Evolutionary conservation across 331 rosid species (phyloP).

Genomic region (Rosa hybrid): DNA sequence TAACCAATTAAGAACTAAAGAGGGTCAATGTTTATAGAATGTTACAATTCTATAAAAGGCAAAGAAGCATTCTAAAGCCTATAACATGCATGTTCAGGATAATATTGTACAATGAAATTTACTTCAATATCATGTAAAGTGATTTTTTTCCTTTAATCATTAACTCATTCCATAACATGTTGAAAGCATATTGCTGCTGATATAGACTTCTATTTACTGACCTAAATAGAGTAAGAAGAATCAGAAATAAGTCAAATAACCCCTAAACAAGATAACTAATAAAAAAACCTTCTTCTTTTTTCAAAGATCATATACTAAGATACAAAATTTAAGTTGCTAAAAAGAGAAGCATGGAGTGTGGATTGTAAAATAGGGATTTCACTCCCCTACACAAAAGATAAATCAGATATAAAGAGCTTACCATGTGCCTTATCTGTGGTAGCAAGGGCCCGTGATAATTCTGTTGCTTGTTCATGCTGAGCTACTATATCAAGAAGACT

Average conservation of each 20-base stretch:
- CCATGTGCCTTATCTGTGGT: slow-evolving; percentile 13
- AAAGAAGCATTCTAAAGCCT: not conserved
- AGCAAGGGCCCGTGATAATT: slow-evolving; percentile 34
- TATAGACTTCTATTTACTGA: not conserved
- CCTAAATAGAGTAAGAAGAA: no score
- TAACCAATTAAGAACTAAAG: not conserved
- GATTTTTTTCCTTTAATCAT: not conserved
- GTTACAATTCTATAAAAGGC: not conserved
- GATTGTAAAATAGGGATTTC: no score
- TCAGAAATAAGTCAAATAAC: no score
- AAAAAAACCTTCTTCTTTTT: no score
- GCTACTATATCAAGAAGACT: slow-evolving; percentile 31
- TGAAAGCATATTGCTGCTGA: not conserved
- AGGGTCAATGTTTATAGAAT: not conserved
- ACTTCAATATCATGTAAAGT: not conserved
- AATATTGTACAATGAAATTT: not conserved
- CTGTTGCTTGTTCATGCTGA: slow-evolving; percentile 39
- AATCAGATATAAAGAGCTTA: not conserved
- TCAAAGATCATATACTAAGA: slow-evolving; percentile 2
- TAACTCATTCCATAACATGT: not conserved
- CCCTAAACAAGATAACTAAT: no score
- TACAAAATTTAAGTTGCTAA: no score
- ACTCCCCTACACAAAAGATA: not conserved
- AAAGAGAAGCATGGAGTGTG: no score
- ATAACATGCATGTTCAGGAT: not conserved